These are phyloP conservation scores for Ceratocystis colombiana DNA, from an alignment of 2,329 filamentous ascomycete genomes.

Conservation along the genomic window DNA sequence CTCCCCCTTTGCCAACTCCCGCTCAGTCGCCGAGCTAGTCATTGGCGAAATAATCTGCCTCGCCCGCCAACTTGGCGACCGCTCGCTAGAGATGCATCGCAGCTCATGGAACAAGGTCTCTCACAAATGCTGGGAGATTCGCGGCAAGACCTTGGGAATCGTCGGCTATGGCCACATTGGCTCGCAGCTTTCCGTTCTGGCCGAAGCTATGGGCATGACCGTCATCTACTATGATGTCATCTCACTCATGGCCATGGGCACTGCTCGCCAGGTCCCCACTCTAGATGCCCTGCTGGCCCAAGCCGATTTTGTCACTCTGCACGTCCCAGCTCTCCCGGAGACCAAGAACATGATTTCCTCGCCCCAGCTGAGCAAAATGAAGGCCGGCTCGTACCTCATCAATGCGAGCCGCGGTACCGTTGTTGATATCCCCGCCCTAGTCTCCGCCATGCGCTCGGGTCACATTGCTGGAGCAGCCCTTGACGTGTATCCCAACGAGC, in stretches of 20 bases:
- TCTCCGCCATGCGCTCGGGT: constrained; percentile 74
- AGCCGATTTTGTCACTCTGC: constrained; percentile 86
- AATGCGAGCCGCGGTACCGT: constrained; percentile 92
- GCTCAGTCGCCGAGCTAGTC: constrained; percentile 90
- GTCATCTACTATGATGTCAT: constrained; percentile 96
- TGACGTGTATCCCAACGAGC: constrained; percentile 92
- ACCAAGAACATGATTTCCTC: constrained; percentile 87
- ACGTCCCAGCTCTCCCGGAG: constrained; percentile 87
- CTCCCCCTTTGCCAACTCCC: constrained; percentile 95
- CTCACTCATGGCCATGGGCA: constrained; percentile 89
- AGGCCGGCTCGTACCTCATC: constrained; percentile 83
- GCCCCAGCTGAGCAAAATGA: constrained; percentile 76
- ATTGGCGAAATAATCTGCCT: constrained; percentile 88
- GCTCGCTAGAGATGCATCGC: constrained; percentile 85
- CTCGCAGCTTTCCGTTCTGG: constrained; percentile 86
- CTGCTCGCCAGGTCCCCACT: constrained; percentile 68
- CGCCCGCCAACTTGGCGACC: constrained; percentile 84
- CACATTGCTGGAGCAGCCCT: constrained; percentile 91
- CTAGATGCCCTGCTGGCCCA: constrained; percentile 65
- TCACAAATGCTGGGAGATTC: constrained; percentile 92
- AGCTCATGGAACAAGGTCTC: constrained; percentile 98
- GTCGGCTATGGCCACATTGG: constrained; percentile 97
- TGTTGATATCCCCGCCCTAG: constrained; percentile 84
- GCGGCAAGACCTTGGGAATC: constrained; percentile 91
- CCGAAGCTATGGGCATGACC: constrained; percentile 94